A percentile compares a stretch with the other conserved stretches of the same genome.
Evolutionary conservation across 169 alveolate genomes (phyloP).

Genomic region (Neospora caninum): DNA sequence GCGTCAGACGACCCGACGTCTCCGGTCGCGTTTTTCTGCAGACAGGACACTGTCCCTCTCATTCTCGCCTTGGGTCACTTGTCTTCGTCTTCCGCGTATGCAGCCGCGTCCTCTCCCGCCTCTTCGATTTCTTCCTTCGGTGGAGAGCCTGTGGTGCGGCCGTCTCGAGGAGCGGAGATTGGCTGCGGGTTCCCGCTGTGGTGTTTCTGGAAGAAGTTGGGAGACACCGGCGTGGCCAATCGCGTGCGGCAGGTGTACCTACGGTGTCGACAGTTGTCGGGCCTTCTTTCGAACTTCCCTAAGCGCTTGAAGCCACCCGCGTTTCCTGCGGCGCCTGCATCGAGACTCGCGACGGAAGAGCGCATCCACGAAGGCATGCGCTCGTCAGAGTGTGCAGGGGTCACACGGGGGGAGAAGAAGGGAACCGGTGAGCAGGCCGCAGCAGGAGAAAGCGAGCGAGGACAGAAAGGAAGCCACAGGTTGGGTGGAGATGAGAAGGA

Average conservation of each 20-base stretch:
- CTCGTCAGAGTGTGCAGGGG: not conserved
- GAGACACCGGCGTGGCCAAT: slow-evolving; percentile 47
- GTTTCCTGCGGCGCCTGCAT: not conserved
- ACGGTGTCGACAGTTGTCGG: not conserved
- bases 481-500: not conserved
- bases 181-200: slow-evolving; percentile 13
- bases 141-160: not conserved
- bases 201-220: slow-evolving; percentile 52
- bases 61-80: not conserved
- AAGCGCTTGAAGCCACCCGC: slow-evolving; percentile 34
- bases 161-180: not conserved
- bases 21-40: not conserved
- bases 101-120: not conserved
- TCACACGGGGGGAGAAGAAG: not conserved
- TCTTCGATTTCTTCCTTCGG: not conserved
- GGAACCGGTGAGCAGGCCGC: not conserved
- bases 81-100: not conserved
- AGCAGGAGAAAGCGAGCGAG: not conserved
- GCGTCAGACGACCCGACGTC: not conserved
- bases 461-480: not conserved
- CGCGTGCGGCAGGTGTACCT: slow-evolving; percentile 53
- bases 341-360: not conserved
- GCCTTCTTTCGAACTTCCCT: not conserved
- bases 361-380: not conserved
- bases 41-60: not conserved